Conservation (phyloP, 768 basidiomycete genomes). For the Leccinum boreale region DNA sequence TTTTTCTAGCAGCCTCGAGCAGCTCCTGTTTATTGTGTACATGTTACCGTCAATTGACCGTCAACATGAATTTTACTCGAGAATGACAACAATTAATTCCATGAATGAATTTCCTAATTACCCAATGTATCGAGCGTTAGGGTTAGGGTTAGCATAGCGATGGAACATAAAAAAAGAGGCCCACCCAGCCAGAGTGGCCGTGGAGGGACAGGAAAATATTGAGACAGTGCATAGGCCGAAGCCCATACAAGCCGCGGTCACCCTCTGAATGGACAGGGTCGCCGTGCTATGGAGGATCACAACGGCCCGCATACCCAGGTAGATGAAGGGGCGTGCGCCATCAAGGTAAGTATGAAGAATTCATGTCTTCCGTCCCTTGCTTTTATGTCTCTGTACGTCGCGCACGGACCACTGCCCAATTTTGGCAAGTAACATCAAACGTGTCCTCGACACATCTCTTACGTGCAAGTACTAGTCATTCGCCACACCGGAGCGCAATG, state of each 20-base stretch:
- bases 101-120: too few relatives aligned
- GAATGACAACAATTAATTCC: too few relatives aligned
- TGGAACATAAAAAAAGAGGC: slow-evolving; percentile 32
- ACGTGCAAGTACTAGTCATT: neutral
- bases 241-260: slow-evolving; percentile 47
- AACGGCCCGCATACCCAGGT: slow-evolving; percentile 52
- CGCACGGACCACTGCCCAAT: slow-evolving; percentile 25
- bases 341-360: slow-evolving; percentile 57
- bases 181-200: slow-evolving; percentile 52
- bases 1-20: too few relatives aligned
- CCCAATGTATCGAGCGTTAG: neutral
- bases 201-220: slow-evolving; percentile 77
- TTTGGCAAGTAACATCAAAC: neutral
- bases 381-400: slow-evolving; percentile 13
- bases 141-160: slow-evolving; percentile 27
- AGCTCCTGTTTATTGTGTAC: too few relatives aligned
- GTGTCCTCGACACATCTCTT: neutral
- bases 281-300: slow-evolving; percentile 53
- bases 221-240: slow-evolving; percentile 73
- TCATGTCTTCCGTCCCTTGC: neutral
- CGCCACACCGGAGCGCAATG: neutral
- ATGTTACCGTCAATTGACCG: too few relatives aligned
- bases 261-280: slow-evolving; percentile 50
- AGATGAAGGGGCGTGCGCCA: slow-evolving; percentile 52
- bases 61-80: too few relatives aligned